Conservation (phyloP, 2,329 filamentous ascomycete genomes). For the Apiospora koreana region DNA sequence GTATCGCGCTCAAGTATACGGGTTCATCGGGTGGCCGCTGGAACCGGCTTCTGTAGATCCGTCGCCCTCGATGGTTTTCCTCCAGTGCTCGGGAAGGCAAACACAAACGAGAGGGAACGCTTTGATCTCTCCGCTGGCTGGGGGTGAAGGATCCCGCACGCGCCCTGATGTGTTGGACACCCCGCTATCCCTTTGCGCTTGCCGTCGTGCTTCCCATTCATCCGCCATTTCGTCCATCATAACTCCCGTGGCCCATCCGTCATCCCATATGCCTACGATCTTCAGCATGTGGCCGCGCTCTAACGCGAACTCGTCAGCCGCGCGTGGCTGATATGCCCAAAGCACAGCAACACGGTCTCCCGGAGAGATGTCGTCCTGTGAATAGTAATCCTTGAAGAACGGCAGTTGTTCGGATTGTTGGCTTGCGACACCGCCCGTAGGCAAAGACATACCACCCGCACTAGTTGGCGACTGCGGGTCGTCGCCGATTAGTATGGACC, state of each 20-base stretch:
- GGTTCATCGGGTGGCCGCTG: conserved; percentile 29
- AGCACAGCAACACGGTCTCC: conserved; percentile 87
- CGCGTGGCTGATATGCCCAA: conserved; percentile 96
- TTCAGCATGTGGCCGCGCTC: conserved; percentile 98
- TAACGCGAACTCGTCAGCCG: conserved; percentile 87
- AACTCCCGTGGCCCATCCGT: conserved; percentile 96
- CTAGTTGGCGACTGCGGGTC: conserved; percentile 75
- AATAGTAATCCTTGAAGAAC: conserved; percentile 99
- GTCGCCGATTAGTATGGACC: conserved; percentile 71
- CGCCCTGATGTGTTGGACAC: conserved; percentile 78
- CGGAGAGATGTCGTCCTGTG: conserved; percentile 91
- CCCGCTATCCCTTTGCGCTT: conserved; percentile 86
- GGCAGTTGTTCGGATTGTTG: conserved; percentile 94
- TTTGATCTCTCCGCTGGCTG: conserved; percentile 82
- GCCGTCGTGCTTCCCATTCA: conserved; percentile 78
- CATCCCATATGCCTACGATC: conserved; percentile 97
- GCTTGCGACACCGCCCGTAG: conserved; percentile 70
- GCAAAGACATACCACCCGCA: conserved; percentile 75
- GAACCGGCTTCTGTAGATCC: conserved; percentile 66
- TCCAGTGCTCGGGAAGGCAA: conserved; percentile 93
- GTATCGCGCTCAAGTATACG: conserved; percentile 25
- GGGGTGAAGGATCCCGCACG: conserved; percentile 60
- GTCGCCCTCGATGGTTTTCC: conserved; percentile 93
- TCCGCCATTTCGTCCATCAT: conserved; percentile 81
- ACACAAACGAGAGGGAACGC: conserved; percentile 97